These are phyloP conservation scores for Stemphylium lycopersici DNA, from an alignment of 2,329 filamentous ascomycete species.

Conservation along the genomic window DNA sequence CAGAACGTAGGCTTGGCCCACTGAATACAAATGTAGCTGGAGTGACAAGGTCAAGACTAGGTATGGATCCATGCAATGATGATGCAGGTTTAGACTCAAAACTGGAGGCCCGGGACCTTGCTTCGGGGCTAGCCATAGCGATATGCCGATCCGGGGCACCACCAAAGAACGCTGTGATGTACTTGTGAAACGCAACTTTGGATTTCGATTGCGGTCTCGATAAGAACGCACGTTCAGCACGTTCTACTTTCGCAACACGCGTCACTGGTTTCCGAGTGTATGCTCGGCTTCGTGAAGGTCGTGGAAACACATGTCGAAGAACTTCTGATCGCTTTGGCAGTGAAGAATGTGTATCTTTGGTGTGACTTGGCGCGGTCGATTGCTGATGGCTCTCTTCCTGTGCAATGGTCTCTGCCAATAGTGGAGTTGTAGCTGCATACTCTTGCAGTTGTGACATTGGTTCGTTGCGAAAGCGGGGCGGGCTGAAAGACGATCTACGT, in stretches of 20 bases:
- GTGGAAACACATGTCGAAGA: slow-evolving; percentile 33
- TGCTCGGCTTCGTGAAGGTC: slow-evolving; percentile 14
- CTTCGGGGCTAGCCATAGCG: slow-evolving; percentile 6
- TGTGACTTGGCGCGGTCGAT: background rate
- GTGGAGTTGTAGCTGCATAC: slow-evolving; percentile 1
- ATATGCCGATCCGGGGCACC: slow-evolving; percentile 9
- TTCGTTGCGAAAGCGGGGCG: slow-evolving; percentile 4
- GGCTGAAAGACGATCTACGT: slow-evolving; percentile 20
- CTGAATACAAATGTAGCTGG: slow-evolving; percentile 43
- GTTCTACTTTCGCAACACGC: slow-evolving; percentile 17
- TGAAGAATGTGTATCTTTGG: background rate
- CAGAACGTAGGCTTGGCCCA: slow-evolving; percentile 38
- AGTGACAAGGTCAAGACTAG: slow-evolving; percentile 43
- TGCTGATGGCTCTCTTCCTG: background rate
- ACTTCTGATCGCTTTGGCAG: slow-evolving; percentile 28
- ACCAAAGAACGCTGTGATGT: slow-evolving; percentile 37
- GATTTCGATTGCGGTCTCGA: slow-evolving; percentile 22
- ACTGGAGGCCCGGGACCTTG: slow-evolving; percentile 30
- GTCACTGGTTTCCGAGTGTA: slow-evolving; percentile 5
- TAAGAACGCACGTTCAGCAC: background rate
- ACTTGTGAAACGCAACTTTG: slow-evolving; percentile 35
- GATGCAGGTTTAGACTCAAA: slow-evolving; percentile 21
- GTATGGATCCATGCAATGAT: slow-evolving; percentile 29
- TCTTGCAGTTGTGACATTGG: slow-evolving; percentile 17
- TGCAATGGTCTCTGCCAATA: background rate